Base-by-base conservation (phyloP, 768 basidiomycete genomes). In the Pisolithus tinctorius region DNA sequence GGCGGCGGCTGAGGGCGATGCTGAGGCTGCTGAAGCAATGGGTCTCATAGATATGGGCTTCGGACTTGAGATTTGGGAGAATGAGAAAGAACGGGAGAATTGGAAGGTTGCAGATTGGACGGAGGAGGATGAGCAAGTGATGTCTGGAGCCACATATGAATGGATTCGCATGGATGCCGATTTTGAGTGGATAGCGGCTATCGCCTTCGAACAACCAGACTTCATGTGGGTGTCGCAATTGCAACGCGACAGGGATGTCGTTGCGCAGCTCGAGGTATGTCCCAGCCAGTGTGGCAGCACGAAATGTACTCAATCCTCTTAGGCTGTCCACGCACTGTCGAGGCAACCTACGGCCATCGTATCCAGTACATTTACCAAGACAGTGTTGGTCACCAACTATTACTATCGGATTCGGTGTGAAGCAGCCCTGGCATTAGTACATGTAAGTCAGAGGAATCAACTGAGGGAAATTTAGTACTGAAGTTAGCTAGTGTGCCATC, bases 161-260 rank as follows among this genome's bases (percentile, higher is more conserved):
- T 99, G 95, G 95, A 98, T 99, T 52, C 77, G 96, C 55, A 90
- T 98, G 78, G 96, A 99, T 63, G 93, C 96, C 14, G 96, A 99
- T 65, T 94, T 96, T 66, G 96, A 99, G 71, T 99, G 96, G 96
- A 88, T 98, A 49, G 88, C 91, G n/a, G 79, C 78, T 37, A 80
- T 97, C 55, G 83, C 83, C 55, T 98, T 95, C 56, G 88, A 94
- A 47, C 93, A 97, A 71, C 92, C 91, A 40, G 93, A 94, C 72
- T 98, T 93, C 62, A 95, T 95, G 91, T 99, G 94, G 93, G 88
- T 95, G 20, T 91, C 86, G 38, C 96, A 98, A 65, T 72, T 99
- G 47, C 92, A 95, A 69, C 77, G 93, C 50, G 96, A 99, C 68
- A 75, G 93, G 55, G 96, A 99, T 69, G 94, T 99, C 36, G 86